These are phyloP conservation scores for Neonothopanus nambi DNA, from an alignment of 1,284 basidiomycete genomes.

Conservation along the genomic window DNA sequence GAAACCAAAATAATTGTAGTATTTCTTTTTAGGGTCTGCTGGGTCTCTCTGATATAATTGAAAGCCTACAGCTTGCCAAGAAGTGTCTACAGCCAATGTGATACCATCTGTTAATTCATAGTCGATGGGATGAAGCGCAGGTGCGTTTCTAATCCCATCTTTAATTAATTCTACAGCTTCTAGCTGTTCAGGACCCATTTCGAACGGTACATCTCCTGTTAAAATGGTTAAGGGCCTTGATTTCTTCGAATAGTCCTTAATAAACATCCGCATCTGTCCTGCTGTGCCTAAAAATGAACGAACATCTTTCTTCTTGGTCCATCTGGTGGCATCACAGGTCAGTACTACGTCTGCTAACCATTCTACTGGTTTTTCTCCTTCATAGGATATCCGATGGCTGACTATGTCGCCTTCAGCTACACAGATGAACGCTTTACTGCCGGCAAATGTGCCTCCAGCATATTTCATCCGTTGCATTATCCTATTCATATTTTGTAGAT, in stretches of 20 bases:
- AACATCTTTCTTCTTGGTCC: too few species aligned
- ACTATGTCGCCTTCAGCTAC: conserved; percentile 25
- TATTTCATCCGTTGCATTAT: too few species aligned
- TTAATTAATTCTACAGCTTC: conserved; percentile 29
- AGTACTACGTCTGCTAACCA: conserved; percentile 11
- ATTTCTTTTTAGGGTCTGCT: not conserved
- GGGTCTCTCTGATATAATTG: conserved; percentile 1
- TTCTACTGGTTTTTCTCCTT: conserved; percentile 16
- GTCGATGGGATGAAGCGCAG: conserved; percentile 21
- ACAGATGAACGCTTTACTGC: too few species aligned
- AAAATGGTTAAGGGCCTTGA: conserved; percentile 19
- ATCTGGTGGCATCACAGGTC: conserved; percentile 24
- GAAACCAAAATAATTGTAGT: conserved; percentile 4
- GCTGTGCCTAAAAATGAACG: too few species aligned
- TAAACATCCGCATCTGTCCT: too few species aligned
- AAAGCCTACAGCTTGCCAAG: conserved; percentile 30
- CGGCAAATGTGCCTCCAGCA: too few species aligned
- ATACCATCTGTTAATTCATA: conserved; percentile 31
- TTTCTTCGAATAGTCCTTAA: conserved; percentile 20
- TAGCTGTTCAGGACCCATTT: too few species aligned
- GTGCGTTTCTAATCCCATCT: conserved; percentile 19
- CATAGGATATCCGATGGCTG: conserved; percentile 18
- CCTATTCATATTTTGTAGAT: too few species aligned
- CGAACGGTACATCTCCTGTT: conserved; percentile 20
- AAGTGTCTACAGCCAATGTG: too few species aligned